Conservation (phyloP, 1,284 basidiomycete genomes). For the Meira miltonrushii region DNA sequence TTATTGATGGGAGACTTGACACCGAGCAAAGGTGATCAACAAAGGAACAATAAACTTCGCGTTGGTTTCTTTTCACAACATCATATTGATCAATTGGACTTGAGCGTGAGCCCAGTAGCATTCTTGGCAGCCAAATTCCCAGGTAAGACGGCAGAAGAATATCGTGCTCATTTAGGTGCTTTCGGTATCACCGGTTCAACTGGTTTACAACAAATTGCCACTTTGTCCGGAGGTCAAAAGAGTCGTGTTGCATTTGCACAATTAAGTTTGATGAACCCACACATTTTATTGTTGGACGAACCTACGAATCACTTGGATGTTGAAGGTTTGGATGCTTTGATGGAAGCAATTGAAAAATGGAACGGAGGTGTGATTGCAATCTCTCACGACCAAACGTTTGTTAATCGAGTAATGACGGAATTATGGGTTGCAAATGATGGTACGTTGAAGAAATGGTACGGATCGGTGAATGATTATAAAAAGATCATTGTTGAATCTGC, state of each 20-base stretch:
- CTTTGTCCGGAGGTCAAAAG: constrained; percentile 80
- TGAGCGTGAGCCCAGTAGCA: constrained; percentile 79
- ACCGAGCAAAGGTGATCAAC: constrained; percentile 74
- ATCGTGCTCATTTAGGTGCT: constrained; percentile 87
- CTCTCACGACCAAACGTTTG: constrained; percentile 47
- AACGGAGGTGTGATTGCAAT: constrained; percentile 72
- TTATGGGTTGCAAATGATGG: constrained; percentile 63
- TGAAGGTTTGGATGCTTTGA: constrained; percentile 84
- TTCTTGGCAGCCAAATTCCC: constrained; percentile 88
- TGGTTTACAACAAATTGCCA: constrained; percentile 69
- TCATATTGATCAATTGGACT: constrained; percentile 83
- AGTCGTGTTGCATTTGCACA: constrained; percentile 90
- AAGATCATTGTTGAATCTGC: constrained; percentile 54
- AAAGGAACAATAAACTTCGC: constrained; percentile 81
- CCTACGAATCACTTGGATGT: constrained; percentile 96
- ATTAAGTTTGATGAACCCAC: constrained; percentile 82
- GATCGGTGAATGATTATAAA: constrained; percentile 90
- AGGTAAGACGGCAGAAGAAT: constrained; percentile 93
- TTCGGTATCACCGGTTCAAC: constrained; percentile 98
- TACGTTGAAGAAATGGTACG: constrained; percentile 75
- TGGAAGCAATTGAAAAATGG: constrained; percentile 78
- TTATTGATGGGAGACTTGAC: constrained; percentile 77
- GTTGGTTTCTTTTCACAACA: constrained; percentile 63
- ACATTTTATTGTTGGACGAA: constrained; percentile 95
- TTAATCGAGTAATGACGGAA: constrained; percentile 41